phyloP scores from a whole-genome alignment of 495 filamentous ascomycete genomes.

The Corynascus novoguineensis region DNA sequence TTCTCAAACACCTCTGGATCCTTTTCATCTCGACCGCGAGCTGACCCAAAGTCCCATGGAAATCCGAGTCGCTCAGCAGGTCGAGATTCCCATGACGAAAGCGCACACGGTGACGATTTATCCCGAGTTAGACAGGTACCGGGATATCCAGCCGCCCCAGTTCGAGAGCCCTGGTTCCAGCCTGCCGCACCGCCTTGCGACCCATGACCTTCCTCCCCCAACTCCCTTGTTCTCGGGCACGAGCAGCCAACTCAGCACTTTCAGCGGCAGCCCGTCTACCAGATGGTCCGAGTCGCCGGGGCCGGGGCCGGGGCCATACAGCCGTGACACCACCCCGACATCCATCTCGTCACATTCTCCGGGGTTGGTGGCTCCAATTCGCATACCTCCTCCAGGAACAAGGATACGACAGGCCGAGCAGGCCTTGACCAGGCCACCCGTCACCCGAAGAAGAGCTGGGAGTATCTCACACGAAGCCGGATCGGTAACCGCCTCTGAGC shows the following conservation, averaged over 20 bases:
- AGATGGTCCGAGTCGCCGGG: slow-evolving; percentile 89
- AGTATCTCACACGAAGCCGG: slow-evolving; percentile 49
- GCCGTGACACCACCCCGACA: slow-evolving; percentile 88
- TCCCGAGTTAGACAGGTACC: slow-evolving; percentile 52
- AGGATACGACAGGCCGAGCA: slow-evolving; percentile 56
- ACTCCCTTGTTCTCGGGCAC: slow-evolving; percentile 56
- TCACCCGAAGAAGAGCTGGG: slow-evolving; percentile 55
- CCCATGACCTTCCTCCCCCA: slow-evolving; percentile 58
- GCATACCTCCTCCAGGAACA: slow-evolving; percentile 45
- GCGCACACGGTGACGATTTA: slow-evolving; percentile 40
- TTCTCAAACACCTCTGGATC: slow-evolving; percentile 29
- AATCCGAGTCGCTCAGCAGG: slow-evolving; percentile 30
- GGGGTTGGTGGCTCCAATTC: slow-evolving; percentile 57
- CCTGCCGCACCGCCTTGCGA: slow-evolving; percentile 44
- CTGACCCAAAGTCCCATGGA: slow-evolving; percentile 39
- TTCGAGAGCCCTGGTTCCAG: slow-evolving; percentile 31
- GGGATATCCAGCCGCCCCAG: slow-evolving; percentile 28
- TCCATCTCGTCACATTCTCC: slow-evolving; percentile 95
- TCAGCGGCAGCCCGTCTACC: slow-evolving; percentile 85
- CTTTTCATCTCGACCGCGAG: slow-evolving; percentile 33
- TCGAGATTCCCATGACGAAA: slow-evolving; percentile 29
- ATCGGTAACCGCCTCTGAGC: slow-evolving; percentile 42
- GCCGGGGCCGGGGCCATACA: slow-evolving; percentile 70
- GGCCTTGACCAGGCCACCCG: slow-evolving; percentile 60
- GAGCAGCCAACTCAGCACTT: slow-evolving; percentile 49